A percentile compares a stretch with the other conserved stretches of the same genome.
Conservation (phyloP, 1,139 yeast species). For the Hanseniaspora sp. region DNA sequence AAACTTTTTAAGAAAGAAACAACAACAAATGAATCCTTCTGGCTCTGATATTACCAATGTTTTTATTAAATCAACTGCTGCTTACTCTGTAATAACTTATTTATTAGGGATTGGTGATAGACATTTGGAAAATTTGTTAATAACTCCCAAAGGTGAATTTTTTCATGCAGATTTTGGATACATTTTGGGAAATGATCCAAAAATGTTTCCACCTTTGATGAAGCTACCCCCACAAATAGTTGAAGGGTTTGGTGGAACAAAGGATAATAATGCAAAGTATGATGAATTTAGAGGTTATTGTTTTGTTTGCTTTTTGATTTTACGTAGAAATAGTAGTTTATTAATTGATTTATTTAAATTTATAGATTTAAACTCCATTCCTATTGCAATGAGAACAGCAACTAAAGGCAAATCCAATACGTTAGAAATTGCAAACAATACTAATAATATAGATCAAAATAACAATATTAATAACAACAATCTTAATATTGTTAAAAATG, state of each 20-base stretch:
- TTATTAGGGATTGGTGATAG: constrained; percentile 93
- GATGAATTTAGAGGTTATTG: constrained; percentile 83
- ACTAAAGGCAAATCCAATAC: constrained; percentile 37
- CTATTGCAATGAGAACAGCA: constrained; percentile 74
- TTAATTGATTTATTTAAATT: constrained; percentile 82
- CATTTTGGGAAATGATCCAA: constrained; percentile 91
- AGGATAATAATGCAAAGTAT: constrained; percentile 56
- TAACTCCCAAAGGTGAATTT: constrained; percentile 66
- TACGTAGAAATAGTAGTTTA: constrained; percentile 79
- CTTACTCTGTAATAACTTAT: constrained; percentile 93
- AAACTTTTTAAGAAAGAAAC: constrained; percentile 57
- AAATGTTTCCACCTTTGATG: constrained; percentile 97
- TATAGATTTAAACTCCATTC: constrained; percentile 77
- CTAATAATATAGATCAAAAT: background rate
- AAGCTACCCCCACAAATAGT: constrained; percentile 92
- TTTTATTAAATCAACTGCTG: constrained; percentile 91
- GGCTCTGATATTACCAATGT: constrained; percentile 49
- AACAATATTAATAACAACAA: background rate
- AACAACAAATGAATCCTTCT: constrained; percentile 31
- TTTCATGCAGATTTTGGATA: constrained; percentile 98
- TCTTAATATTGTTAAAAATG: constrained; percentile 7
- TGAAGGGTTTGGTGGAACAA: constrained; percentile 94
- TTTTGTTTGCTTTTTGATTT: constrained; percentile 83
- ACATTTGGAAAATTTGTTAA: constrained; percentile 78
- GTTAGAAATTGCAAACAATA: background rate